phyloP scores from a whole-genome alignment of 768 basidiomycete species.

The Tylopilus balloui region DNA sequence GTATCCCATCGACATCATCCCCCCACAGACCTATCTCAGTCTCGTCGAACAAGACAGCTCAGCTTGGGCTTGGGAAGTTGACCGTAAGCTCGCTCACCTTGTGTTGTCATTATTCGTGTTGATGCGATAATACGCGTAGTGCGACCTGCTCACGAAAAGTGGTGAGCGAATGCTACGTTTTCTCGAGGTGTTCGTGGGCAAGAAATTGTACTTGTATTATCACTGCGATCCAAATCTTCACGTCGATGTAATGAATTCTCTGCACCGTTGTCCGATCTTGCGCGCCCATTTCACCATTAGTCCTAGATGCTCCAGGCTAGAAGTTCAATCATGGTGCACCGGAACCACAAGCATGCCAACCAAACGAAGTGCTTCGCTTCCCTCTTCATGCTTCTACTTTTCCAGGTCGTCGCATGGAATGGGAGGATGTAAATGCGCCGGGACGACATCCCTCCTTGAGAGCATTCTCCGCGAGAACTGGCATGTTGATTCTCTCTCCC shows the following conservation, averaged over 20 bases:
- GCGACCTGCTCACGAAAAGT: conserved; percentile 52
- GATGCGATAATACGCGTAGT: conserved; percentile 25
- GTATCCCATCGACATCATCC: conserved; percentile 4
- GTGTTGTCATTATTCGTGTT: neutral
- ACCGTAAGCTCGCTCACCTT: conserved; percentile 44
- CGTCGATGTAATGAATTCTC: neutral
- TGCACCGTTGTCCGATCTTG: too few relatives aligned
- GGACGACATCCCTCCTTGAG: too few relatives aligned
- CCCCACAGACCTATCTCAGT: conserved; percentile 54
- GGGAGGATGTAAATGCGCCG: too few relatives aligned
- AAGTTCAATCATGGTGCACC: neutral
- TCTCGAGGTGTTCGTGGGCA: neutral
- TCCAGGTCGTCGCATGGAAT: neutral
- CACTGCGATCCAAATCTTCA: neutral
- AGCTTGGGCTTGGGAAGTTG: conserved; percentile 77
- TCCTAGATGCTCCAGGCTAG: neutral
- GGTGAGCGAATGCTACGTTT: conserved; percentile 29
- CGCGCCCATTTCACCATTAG: neutral
- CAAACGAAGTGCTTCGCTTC: neutral
- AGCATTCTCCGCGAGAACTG: neutral
- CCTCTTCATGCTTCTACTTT: neutral
- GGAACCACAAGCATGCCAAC: neutral
- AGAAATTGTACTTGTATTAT: neutral
- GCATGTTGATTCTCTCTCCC: conserved; percentile 8
- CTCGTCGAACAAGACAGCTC: conserved; percentile 67